Percentiles rank a stretch among this genome's conserved stretches.
These are phyloP conservation scores for Noccaea caerulescens DNA, from an alignment of 345 rosid genomes.

Conservation along the genomic window DNA sequence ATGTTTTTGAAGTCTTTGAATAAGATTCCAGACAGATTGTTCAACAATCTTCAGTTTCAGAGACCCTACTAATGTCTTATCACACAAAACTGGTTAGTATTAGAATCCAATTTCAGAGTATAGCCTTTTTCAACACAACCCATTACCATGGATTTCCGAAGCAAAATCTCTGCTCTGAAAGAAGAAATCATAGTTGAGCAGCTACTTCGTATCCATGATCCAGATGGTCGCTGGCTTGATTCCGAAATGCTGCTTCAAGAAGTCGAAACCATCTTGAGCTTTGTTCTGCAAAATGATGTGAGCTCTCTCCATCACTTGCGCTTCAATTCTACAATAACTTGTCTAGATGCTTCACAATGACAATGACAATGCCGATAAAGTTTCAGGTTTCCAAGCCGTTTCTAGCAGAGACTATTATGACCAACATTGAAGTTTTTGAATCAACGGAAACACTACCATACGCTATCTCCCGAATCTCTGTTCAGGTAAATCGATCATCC, in stretches of 20 bases:
- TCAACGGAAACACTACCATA: conserved; percentile 53
- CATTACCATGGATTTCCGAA: conserved; percentile 32
- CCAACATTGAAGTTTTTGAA: conserved; percentile 51
- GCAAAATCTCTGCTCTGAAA: conserved; percentile 33
- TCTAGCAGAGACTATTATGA: conserved; percentile 23
- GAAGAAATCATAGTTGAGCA: conserved; percentile 60
- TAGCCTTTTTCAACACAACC: background rate
- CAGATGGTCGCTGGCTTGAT: conserved; percentile 72
- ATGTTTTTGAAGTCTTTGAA: conserved; percentile 20
- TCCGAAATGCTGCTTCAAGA: conserved; percentile 62
- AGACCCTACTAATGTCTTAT: conserved; percentile 38
- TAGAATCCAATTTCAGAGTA: conserved; percentile 2
- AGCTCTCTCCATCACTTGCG: conserved; percentile 10
- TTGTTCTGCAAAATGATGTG: conserved; percentile 48
- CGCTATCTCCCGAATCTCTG: conserved; percentile 48
- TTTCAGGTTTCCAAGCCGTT: conserved; percentile 50
- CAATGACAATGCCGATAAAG: conserved; percentile 14
- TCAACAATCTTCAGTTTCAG: conserved; percentile 34
- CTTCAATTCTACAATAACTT: conserved; percentile 19
- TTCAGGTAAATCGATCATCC: conserved; percentile 49
- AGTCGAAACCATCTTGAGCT: conserved; percentile 57
- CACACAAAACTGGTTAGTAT: conserved; percentile 23
- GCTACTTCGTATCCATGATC: conserved; percentile 71
- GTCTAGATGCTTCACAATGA: background rate
- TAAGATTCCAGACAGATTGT: conserved; percentile 42